phyloP scores from a whole-genome alignment of 768 basidiomycete genomes.

The Gymnopilus junonius region DNA sequence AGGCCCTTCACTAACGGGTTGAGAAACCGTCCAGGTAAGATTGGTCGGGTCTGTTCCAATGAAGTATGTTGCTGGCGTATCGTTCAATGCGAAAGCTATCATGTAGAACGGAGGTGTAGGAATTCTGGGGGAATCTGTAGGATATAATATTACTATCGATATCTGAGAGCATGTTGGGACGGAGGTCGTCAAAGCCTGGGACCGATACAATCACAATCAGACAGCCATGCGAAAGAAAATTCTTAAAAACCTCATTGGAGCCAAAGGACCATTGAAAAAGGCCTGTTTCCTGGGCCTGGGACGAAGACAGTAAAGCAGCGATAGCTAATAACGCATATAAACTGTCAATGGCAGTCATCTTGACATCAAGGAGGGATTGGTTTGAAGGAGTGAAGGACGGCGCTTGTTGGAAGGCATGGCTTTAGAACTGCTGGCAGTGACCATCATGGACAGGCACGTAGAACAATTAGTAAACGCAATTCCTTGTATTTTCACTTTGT shows the following conservation, averaged over 20 bases:
- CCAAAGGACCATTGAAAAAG: neutral
- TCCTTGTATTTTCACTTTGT: too few relatives aligned
- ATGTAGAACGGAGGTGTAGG: conserved; percentile 40
- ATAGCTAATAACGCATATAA: neutral
- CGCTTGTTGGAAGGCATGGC: neutral
- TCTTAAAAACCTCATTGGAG: neutral
- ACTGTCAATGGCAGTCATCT: neutral
- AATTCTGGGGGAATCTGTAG: neutral
- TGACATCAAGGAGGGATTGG: neutral
- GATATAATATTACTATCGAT: neutral
- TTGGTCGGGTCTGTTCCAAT: conserved; percentile 36
- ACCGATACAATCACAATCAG: neutral
- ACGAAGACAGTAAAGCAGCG: neutral
- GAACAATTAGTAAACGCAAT: too few relatives aligned
- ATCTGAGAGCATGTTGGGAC: neutral
- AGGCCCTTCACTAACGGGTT: conserved; percentile 37
- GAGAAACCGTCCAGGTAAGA: conserved; percentile 43
- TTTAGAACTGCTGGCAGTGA: neutral
- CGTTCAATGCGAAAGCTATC: conserved; percentile 41
- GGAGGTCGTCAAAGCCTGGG: neutral
- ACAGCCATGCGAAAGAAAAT: too few relatives aligned
- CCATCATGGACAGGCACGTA: neutral
- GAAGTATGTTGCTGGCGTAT: conserved; percentile 32
- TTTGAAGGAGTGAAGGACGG: neutral
- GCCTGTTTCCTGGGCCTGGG: neutral